Evolutionary conservation across 2,329 filamentous ascomycete genomes (phyloP), one percentile per base, ranked within the genome.

Genomic region (Penicillium sp.): DNA sequence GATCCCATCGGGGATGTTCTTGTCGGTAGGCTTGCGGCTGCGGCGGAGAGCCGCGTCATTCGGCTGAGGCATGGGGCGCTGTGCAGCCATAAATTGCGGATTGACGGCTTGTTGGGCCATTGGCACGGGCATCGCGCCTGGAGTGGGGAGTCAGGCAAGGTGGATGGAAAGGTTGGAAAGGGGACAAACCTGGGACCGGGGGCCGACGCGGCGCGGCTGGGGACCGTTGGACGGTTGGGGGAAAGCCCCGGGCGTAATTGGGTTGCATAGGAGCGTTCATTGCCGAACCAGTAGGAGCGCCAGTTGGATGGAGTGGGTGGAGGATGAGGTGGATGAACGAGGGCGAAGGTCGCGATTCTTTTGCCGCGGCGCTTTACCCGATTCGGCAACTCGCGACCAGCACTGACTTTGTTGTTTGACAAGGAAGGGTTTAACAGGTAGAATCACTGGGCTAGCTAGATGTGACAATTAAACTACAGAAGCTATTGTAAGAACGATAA

Each of bases 1-100:
- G 30, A 95, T 75, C 39, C 86, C 88, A 48, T 96, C 89, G 26
- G 92, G 89, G 16, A 98, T 80, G 55, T 87, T 92, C 73, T 87
- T 94, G 66, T 98, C 92, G 41, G 88, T 95, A 1, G 92, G 92
- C 66, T 90, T 93, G 59, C 82, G 80, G 58, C 85, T 87, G 52
- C 86, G 80, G 44, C 88, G 80, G 64, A 89, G 87, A 30, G 84
- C 80, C 47, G 60, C 57, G 30, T 67, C 64, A 20, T 61, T 64
- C 16, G 61, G 59, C 30, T 62, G 61, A 23, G 59, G 45, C 44
- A 62, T 61, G 37, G 55, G 52, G 41, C 64, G 64, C 48, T 62
- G 61, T 14, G 57, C 49, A 16, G 62, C 44, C 45, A 66, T 55
- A 41, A 63, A 62, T 37, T 66, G 65, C 15, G 60, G 55, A 30